phyloP scores from a whole-genome alignment of 2,329 filamentous ascomycete genomes.

The Tolypocladium sp. region DNA sequence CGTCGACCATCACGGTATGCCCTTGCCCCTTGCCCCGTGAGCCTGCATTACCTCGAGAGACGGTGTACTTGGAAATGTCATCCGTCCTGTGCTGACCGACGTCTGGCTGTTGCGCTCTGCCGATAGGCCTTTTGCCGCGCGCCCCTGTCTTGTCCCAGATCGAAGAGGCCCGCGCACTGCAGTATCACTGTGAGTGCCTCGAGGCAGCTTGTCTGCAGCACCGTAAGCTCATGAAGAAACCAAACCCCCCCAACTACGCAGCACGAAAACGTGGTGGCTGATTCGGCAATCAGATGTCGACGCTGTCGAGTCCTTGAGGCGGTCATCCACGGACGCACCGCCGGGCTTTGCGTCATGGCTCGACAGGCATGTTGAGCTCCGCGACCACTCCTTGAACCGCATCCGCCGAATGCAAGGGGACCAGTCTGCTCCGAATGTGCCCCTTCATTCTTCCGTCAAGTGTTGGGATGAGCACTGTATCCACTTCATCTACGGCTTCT shows the following conservation, averaged over 20 bases:
- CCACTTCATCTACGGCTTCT: conserved; percentile 50
- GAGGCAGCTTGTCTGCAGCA: conserved; percentile 38
- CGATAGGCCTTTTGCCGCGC: conserved; percentile 16
- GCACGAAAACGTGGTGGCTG: not conserved
- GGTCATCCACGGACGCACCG: conserved; percentile 24
- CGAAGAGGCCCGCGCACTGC: conserved; percentile 47
- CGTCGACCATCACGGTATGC: conserved; percentile 39
- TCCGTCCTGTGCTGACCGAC: conserved; percentile 3
- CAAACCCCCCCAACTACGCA: conserved; percentile 2
- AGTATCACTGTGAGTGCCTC: conserved; percentile 51
- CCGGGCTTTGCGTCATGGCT: conserved; percentile 42
- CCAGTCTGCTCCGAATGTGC: not conserved
- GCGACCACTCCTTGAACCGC: conserved; percentile 36
- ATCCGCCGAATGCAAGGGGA: conserved; percentile 2
- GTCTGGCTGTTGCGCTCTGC: not conserved
- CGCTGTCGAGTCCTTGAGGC: conserved; percentile 18
- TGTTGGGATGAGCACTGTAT: conserved; percentile 46
- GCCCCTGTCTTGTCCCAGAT: conserved; percentile 41
- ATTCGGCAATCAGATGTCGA: conserved; percentile 16
- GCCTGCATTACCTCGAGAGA: not conserved
- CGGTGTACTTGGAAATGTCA: not conserved
- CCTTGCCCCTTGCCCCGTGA: not conserved
- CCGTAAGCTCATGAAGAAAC: conserved; percentile 14
- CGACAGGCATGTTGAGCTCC: conserved; percentile 38
- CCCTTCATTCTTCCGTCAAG: conserved; percentile 30